Base-by-base conservation (phyloP, 495 filamentous ascomycete genomes). In the Aeminium ludgeri region DNA sequence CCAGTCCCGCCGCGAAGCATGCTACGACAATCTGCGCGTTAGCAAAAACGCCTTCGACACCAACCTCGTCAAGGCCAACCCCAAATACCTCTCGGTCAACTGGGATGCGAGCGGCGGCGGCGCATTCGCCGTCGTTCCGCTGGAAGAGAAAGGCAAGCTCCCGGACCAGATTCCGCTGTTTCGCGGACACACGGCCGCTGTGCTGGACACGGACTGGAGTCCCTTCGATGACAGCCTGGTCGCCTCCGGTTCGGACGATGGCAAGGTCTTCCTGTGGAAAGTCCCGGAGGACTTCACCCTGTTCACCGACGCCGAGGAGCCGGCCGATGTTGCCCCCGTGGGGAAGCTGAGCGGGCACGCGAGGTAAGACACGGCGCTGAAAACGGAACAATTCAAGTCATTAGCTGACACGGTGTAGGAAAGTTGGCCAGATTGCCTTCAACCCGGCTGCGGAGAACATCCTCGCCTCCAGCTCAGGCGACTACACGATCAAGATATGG, bases 161-260 rank as follows among this genome's bases (percentile, higher is more conserved):
- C 89, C 91, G 19, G 89, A 97, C 58, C 79, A 80, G 53, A 80
- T 96, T 50, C 91, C 89, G 36, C 64, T 97, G 49, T 97, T 96
- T 60, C 76, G 89, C 41, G 89, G 89, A 43, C 89, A 97, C 59
- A 97, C 87, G 30, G 84, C 84, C 28, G 78, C 84, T 31, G 89
- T 97, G 30, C 69, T 97, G 49, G 89, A 97, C 65, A 97, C 89
- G 48, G 91, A 97, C 68, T 97, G 89, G 87, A 86, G 78, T 54
- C 89, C 89, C 32, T 95, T 95, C 65, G 82, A 95, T 59, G 89
- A 96, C 56, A 77, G 75, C 38, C 57, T 96, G 51, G 79, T 97
- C 55, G 82, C 86, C 11, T 97, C 89, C 29, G 85, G 80, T 30
- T 93, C 89, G 30, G 91, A 96, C 53, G 89, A 97, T 60, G 89